Percentiles rank a stretch among this genome's conserved stretches.
These are phyloP conservation scores for Penicillium fimorum DNA, from an alignment of 495 filamentous ascomycete species.

Conservation along the genomic window DNA sequence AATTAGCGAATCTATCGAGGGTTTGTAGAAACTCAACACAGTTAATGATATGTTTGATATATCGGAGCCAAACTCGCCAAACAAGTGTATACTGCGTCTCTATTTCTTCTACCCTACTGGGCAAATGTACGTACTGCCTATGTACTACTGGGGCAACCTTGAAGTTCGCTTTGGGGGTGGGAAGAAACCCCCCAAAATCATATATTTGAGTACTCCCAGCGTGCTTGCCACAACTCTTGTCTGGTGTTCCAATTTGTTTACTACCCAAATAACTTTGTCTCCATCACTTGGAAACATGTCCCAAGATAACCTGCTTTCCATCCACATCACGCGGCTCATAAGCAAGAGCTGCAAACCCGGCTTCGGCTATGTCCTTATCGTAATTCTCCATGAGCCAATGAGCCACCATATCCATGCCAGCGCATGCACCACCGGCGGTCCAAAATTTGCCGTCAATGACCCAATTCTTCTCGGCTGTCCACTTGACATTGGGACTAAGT, in stretches of 20 bases:
- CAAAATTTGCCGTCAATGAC: neutral
- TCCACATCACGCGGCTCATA: constrained; percentile 1
- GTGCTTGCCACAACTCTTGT: neutral
- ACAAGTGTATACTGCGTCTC: too few species aligned
- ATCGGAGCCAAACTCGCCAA: too few species aligned
- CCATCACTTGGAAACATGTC: neutral
- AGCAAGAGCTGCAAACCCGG: neutral
- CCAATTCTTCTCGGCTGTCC: constrained; percentile 1
- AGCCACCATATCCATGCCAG: constrained; percentile 1
- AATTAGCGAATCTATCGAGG: too few species aligned
- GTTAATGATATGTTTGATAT: too few species aligned
- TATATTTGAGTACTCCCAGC: neutral
- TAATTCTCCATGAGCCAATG: constrained; percentile 1
- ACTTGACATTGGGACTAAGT: neutral
- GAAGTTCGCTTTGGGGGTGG: too few species aligned
- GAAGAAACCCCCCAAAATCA: too few species aligned
- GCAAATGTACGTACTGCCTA: too few species aligned
- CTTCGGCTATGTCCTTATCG: neutral
- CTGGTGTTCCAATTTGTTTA: neutral
- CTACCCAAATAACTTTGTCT: neutral
- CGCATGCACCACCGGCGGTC: neutral
- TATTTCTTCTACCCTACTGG: too few species aligned
- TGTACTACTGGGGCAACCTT: too few species aligned
- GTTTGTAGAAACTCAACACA: too few species aligned
- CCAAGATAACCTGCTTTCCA: neutral